Conservation (phyloP, 345 rosid genomes). For the Rubroshorea leprosula region DNA sequence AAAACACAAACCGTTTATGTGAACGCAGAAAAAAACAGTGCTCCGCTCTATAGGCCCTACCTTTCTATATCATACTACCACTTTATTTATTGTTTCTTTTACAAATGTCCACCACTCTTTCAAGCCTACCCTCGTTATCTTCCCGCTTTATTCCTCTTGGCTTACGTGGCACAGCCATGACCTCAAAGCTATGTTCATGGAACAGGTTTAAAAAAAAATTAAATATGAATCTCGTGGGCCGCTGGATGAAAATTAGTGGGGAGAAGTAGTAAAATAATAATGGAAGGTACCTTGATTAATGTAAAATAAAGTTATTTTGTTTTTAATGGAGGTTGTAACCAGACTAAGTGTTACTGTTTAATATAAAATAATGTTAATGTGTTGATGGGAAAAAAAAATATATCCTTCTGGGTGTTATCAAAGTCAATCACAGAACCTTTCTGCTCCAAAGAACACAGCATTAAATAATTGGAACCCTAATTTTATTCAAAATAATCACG, state of each 20-base stretch:
- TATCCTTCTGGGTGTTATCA: not conserved
- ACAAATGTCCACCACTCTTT: constrained; percentile 21
- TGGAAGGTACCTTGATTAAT: too few relatives aligned
- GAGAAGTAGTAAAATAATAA: too few relatives aligned
- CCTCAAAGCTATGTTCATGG: constrained; percentile 21
- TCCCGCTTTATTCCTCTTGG: constrained; percentile 34
- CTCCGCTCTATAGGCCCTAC: not conserved
- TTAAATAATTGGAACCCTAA: too few relatives aligned
- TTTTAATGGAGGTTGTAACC: too few relatives aligned
- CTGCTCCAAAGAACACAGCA: not conserved
- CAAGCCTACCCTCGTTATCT: constrained; percentile 25
- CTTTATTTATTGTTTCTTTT: constrained; percentile 18
- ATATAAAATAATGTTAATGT: too few relatives aligned
- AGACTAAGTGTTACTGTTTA: too few relatives aligned
- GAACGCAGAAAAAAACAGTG: constrained; percentile 11
- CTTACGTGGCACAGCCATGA: constrained; percentile 39
- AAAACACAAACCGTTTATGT: constrained; percentile 19
- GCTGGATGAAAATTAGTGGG: too few relatives aligned
- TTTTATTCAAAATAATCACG: too few relatives aligned
- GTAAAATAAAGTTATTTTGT: too few relatives aligned
- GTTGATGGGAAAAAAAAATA: too few relatives aligned
- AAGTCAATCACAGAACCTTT: not conserved
- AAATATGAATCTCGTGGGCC: constrained; percentile 9
- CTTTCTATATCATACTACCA: not conserved
- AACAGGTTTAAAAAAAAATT: constrained; percentile 3